Evolutionary conservation across 345 rosid genomes (phyloP).

Genomic region (Acer negundo): DNA sequence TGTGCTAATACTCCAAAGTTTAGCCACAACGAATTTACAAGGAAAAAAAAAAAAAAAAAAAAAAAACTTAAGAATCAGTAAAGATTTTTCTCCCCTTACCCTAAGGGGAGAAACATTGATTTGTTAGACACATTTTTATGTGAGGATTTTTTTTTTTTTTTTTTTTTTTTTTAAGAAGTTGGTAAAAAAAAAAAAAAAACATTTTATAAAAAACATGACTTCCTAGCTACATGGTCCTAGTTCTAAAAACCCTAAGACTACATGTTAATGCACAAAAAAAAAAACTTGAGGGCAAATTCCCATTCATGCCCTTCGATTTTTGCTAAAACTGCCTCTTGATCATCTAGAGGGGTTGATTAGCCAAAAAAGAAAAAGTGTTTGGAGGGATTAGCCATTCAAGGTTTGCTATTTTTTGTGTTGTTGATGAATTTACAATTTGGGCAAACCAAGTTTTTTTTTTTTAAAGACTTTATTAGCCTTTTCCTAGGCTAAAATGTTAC

Average conservation of each 20-base stretch:
- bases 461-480: slow-evolving; percentile 54
- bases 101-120: slow-evolving; percentile 42
- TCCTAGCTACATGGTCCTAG: slow-evolving; percentile 50
- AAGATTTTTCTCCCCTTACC: slow-evolving; percentile 45
- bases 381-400: slow-evolving; percentile 51
- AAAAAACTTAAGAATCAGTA: slow-evolving; percentile 17
- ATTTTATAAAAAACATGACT: slow-evolving; percentile 34
- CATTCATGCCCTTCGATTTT: slow-evolving; percentile 31
- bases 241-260: slow-evolving; percentile 63
- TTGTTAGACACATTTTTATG: slow-evolving; percentile 25
- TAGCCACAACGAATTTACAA: slow-evolving; percentile 62
- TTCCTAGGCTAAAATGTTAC: slow-evolving; percentile 52
- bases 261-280: slow-evolving; percentile 46
- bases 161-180: neutral
- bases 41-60: slow-evolving; percentile 15
- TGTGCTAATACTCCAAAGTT: slow-evolving; percentile 64
- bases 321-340: slow-evolving; percentile 41
- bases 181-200: slow-evolving; percentile 8
- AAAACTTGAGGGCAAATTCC: slow-evolving; percentile 19
- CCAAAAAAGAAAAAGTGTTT: slow-evolving; percentile 14
- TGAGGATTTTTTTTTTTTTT: neutral
- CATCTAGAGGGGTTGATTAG: slow-evolving; percentile 35
- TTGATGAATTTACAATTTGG: slow-evolving; percentile 47
- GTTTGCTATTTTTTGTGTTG: slow-evolving; percentile 40
- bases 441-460: slow-evolving; percentile 51